Percentiles rank a stretch among this genome's conserved stretches.
phyloP scores from a whole-genome alignment of 2,329 filamentous ascomycete genomes.

The Rutstroemia sydowiana region DNA sequence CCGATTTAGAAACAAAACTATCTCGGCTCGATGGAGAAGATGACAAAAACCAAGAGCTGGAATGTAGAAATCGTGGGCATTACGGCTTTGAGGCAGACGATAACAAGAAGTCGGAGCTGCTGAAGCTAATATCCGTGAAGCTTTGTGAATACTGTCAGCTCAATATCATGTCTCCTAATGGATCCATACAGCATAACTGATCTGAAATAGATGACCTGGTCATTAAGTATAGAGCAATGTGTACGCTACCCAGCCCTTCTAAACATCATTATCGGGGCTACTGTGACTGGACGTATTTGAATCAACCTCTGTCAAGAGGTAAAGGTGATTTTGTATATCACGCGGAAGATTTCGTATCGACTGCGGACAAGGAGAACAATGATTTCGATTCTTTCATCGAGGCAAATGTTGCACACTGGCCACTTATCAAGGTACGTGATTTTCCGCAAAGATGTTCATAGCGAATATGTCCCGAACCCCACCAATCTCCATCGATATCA shows the following conservation, averaged over 20 bases:
- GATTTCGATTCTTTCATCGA: background rate
- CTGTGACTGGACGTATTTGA: conserved; percentile 8
- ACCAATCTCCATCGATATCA: no score
- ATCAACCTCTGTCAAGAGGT: conserved; percentile 2
- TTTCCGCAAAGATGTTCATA: background rate
- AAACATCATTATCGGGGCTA: conserved; percentile 1
- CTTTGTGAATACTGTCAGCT: no score
- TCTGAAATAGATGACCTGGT: no score
- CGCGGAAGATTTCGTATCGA: conserved; percentile 9
- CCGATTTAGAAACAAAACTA: no score
- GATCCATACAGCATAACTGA: no score
- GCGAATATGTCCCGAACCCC: background rate
- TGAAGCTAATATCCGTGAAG: conserved; percentile 1
- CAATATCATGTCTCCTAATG: no score
- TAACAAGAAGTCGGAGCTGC: conserved; percentile 1
- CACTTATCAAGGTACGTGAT: background rate
- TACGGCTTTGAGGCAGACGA: conserved; percentile 1
- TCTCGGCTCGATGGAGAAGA: conserved; percentile 16
- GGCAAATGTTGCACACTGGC: background rate
- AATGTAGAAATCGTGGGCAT: conserved; percentile 1
- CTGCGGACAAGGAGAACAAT: background rate
- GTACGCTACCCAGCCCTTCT: no score
- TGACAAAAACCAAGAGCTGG: background rate
- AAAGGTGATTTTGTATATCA: conserved; percentile 12
- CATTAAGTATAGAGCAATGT: no score